Evolutionary conservation across 148 eudicot species (phyloP).

Genomic region (Suaeda aralocaspica): DNA sequence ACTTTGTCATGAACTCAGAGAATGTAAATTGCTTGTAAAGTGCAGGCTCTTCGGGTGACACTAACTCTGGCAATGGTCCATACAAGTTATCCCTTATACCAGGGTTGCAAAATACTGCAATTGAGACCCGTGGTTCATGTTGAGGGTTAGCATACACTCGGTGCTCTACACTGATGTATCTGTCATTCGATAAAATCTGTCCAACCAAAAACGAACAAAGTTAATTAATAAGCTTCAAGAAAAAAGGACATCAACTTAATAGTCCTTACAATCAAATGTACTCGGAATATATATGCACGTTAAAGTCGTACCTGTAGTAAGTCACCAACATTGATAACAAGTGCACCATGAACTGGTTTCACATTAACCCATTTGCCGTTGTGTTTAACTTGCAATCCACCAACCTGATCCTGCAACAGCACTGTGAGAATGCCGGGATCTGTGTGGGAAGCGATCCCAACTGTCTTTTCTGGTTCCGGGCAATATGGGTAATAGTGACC

Average conservation of each 20-base stretch:
- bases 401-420: constrained; percentile 42
- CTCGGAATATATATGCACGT: too few relatives aligned
- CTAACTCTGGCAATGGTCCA: constrained; percentile 57
- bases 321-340: constrained; percentile 49
- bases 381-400: constrained; percentile 45
- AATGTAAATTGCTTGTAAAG: constrained; percentile 31
- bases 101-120: constrained; percentile 57
- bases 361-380: constrained; percentile 39
- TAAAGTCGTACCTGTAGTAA: constrained; percentile 48
- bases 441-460: constrained; percentile 41
- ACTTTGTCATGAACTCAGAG: constrained; percentile 8
- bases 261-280: too few relatives aligned
- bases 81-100: constrained; percentile 38
- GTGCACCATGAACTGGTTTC: constrained; percentile 36
- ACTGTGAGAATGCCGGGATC: constrained; percentile 45
- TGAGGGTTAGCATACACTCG: constrained; percentile 50
- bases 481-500: constrained; percentile 46
- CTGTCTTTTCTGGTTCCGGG: constrained; percentile 41
- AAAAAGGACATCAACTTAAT: too few relatives aligned
- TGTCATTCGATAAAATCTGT: constrained; percentile 58
- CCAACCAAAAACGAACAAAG: background rate
- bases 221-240: too few relatives aligned
- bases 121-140: constrained; percentile 37
- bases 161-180: constrained; percentile 60
- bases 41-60: constrained; percentile 46